Base-by-base conservation (phyloP, 2,329 filamentous ascomycete genomes). In the Fusarium secorum region DNA sequence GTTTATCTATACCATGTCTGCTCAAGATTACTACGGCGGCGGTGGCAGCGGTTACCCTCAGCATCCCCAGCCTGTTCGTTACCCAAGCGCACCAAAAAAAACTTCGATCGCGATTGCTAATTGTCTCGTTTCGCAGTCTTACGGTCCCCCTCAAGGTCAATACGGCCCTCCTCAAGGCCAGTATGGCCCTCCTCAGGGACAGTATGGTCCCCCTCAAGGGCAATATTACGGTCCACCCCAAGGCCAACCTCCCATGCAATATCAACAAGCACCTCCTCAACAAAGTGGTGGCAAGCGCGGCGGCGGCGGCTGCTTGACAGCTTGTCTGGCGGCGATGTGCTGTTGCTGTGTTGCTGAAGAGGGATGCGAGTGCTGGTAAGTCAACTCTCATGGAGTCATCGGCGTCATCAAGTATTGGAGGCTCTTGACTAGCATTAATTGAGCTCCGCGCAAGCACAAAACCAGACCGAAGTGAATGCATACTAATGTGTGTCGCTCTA, bases 261-360 rank as follows among this genome's bases (percentile, higher is more conserved):
- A 84, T 72, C 80, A 83, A 66, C 81, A 83, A 73, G 78, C 75
- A 26, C 80, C 78, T 35, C 78, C 80, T 42, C 76, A 77, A 71
- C 77, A 77, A 64, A 76, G 79, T 62, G 79, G 79, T 61, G 66
- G 73, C 68, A 77, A 77, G 65, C 77, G 80, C 53, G 80, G 80
- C 61, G 78, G 80, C 56, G 78, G 80, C 51, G 80, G 81, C 71
- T 86, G 85, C 72, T 74, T 86, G 56, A 79, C 81, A 45, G 83
- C 80, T 61, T 86, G 84, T 79, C 77, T 87, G 49, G 84, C 85
- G 13, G 79, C 81, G 20, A 73, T 87, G 58, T 86, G 84, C 79
- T 86, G 83, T 77, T 87, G 85, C 77, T 86, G 84, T 68, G 81
- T 83, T 58, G 79, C 81, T 45, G 85, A 86, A 60, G 85, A 86